A percentile compares a stretch with the other conserved stretches of the same genome.
Conservation (phyloP, 257 asterid species). For the Hygrophila difformis region DNA sequence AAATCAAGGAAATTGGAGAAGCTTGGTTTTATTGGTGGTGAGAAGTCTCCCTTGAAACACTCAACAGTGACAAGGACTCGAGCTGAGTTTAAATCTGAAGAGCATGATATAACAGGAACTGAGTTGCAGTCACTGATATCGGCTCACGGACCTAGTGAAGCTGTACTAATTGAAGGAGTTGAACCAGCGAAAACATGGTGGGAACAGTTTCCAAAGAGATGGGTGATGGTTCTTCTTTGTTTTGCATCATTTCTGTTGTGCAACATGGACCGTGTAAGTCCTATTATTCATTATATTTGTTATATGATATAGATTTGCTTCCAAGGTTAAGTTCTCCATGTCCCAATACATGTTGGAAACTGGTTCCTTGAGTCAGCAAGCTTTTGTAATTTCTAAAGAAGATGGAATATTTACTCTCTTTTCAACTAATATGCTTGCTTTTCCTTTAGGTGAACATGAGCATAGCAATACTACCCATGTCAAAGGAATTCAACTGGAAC, state of each 20-base stretch:
- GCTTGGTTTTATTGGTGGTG: conserved; percentile 33
- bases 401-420: not conserved
- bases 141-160: conserved; percentile 56
- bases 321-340: too few relatives aligned
- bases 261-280: conserved; percentile 97
- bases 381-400: too few relatives aligned
- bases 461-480: conserved; percentile 97
- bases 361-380: too few relatives aligned
- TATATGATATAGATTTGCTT: too few relatives aligned
- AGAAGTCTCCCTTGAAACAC: conserved; percentile 31
- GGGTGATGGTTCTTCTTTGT: conserved; percentile 92
- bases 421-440: not conserved
- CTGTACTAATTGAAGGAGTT: conserved; percentile 29
- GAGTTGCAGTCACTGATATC: conserved; percentile 35
- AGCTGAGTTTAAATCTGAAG: conserved; percentile 78
- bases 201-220: conserved; percentile 82
- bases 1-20: conserved; percentile 37
- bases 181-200: conserved; percentile 54
- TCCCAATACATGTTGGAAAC: too few relatives aligned
- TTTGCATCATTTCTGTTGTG: conserved; percentile 85
- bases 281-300: not conserved
- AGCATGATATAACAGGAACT: conserved; percentile 48
- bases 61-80: conserved; percentile 42
- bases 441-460: conserved; percentile 89
- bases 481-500: conserved; percentile 95